These are phyloP conservation scores for Juglanconis oblonga DNA, from an alignment of 2,329 filamentous ascomycete genomes.

Conservation along the genomic window DNA sequence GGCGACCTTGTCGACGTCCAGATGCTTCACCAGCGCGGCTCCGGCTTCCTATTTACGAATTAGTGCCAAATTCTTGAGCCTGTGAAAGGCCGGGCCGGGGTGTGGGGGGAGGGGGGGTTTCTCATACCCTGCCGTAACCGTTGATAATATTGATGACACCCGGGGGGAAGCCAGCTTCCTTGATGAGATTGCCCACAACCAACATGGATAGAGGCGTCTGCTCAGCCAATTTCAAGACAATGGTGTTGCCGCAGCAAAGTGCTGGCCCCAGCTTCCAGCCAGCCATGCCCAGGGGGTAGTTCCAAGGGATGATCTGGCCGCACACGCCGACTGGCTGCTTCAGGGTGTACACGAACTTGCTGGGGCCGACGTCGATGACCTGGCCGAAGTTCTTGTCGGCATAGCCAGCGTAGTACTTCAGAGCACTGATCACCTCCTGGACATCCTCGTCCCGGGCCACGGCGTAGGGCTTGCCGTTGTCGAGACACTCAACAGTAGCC, in stretches of 20 bases:
- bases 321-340: constrained; percentile 77
- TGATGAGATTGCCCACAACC: constrained; percentile 63
- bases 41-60: constrained; percentile 47
- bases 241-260: constrained; percentile 61
- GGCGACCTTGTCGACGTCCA: constrained; percentile 66
- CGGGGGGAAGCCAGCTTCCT: constrained; percentile 71
- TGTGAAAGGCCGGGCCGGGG: no score
- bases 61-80: not conserved
- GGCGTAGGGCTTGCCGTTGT: constrained; percentile 75
- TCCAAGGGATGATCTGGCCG: constrained; percentile 77
- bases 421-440: constrained; percentile 41
- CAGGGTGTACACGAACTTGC: constrained; percentile 74
- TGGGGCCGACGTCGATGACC: constrained; percentile 68
- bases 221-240: constrained; percentile 63
- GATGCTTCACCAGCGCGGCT: constrained; percentile 61
- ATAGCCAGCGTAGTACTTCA: constrained; percentile 76
- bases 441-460: constrained; percentile 65
- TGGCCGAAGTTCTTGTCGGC: constrained; percentile 78
- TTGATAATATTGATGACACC: constrained; percentile 74
- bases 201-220: constrained; percentile 63
- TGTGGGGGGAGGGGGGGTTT: not conserved
- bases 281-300: constrained; percentile 74
- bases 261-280: constrained; percentile 75
- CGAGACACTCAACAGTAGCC: constrained; percentile 65
- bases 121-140: constrained; percentile 51